Percentiles rank a stretch among this genome's conserved stretches.
phyloP scores from a whole-genome alignment of 345 rosid species.

The Rubroshorea leprosula region DNA sequence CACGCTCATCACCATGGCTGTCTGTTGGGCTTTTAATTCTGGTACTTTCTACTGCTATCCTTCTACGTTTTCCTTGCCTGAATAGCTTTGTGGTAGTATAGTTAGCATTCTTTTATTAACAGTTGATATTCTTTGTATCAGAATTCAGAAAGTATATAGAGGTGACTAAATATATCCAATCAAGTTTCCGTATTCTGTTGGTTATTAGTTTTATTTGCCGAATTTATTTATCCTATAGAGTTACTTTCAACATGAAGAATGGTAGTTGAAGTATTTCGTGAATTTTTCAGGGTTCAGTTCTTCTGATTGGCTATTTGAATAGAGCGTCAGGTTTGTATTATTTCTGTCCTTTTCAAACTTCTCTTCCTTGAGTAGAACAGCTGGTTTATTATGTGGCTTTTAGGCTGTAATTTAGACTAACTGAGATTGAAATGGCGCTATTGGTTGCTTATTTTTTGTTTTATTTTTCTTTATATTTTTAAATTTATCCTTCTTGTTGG shows the following conservation, averaged over 20 bases:
- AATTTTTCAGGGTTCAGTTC: constrained; percentile 60
- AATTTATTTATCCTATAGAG: not conserved
- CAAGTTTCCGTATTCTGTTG: not conserved
- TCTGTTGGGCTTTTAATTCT: constrained; percentile 38
- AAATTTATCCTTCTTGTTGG: not conserved
- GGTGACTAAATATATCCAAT: not conserved
- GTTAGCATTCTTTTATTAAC: not conserved
- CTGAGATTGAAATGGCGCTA: not conserved
- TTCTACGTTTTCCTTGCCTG: not conserved
- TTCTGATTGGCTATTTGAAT: constrained; percentile 43
- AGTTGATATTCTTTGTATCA: not conserved
- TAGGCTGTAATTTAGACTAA: not conserved
- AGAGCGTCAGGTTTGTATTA: constrained; percentile 51
- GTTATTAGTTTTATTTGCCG: too few species aligned
- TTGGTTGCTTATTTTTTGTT: not conserved
- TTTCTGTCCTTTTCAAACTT: constrained; percentile 12
- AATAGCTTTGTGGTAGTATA: not conserved
- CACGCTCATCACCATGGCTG: constrained; percentile 48
- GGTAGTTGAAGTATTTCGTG: constrained; percentile 15
- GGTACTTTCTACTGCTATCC: constrained; percentile 29
- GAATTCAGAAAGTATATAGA: not conserved
- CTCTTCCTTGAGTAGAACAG: not conserved
- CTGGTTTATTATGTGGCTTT: not conserved
- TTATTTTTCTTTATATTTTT: not conserved
- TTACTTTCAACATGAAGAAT: constrained; percentile 1